Evolutionary conservation across 2,329 filamentous ascomycete species (phyloP).

Genomic region (Trichoderma citrinoviride): DNA sequence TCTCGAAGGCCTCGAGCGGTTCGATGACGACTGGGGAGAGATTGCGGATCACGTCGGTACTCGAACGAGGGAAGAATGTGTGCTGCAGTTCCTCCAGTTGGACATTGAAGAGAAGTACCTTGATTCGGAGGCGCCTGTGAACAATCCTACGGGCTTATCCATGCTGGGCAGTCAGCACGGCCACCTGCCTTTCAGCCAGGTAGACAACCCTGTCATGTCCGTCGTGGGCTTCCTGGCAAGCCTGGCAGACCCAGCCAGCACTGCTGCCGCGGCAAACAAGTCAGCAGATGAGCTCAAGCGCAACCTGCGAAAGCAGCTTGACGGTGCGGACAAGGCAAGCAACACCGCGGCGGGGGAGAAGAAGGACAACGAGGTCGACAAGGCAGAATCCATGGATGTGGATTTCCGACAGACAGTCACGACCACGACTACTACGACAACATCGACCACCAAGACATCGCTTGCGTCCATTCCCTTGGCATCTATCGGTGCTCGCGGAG

Average conservation of each 20-base stretch:
- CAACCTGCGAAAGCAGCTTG: slow-evolving; percentile 74
- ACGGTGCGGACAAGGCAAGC: slow-evolving; percentile 44
- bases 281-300: slow-evolving; percentile 84
- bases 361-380: slow-evolving; percentile 50
- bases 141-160: slow-evolving; percentile 56
- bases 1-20: slow-evolving; percentile 85
- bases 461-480: slow-evolving; percentile 80
- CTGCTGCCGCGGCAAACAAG: slow-evolving; percentile 84
- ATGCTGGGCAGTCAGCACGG: slow-evolving; percentile 72
- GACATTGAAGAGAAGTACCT: slow-evolving; percentile 98
- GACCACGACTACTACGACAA: slow-evolving; percentile 49
- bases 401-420: slow-evolving; percentile 54
- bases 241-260: slow-evolving; percentile 83
- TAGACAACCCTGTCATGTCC: slow-evolving; percentile 94
- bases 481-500: slow-evolving; percentile 79
- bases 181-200: slow-evolving; percentile 83
- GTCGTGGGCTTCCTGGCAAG: slow-evolving; percentile 93
- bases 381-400: slow-evolving; percentile 63
- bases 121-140: slow-evolving; percentile 63
- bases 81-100: slow-evolving; percentile 91
- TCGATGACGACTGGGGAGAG: slow-evolving; percentile 93
- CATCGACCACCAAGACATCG: slow-evolving; percentile 46
- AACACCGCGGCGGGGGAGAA: slow-evolving; percentile 54
- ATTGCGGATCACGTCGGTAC: slow-evolving; percentile 91
- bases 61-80: slow-evolving; percentile 90